Base-by-base conservation (phyloP, 257 asterid genomes). In the Petrea volubilis region DNA sequence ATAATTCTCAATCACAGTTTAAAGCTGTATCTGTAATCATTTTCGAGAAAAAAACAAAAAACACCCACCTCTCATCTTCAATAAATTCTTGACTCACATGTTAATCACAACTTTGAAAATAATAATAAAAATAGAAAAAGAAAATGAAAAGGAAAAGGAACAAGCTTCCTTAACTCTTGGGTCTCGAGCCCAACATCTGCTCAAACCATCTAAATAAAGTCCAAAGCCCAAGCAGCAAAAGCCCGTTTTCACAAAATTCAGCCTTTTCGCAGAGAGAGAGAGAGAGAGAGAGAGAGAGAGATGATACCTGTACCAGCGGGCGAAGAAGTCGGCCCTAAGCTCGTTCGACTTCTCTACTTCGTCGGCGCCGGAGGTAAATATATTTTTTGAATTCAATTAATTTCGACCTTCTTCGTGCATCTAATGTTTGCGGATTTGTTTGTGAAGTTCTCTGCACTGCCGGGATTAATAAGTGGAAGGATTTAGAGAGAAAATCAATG, bases 381-480 rank as follows among this genome's bases (percentile, higher is more conserved):
- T 28, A 29, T 46, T 31, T 59, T 21, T 18, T 64, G 24, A 6
- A 3, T 64, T 7, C 12, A 6, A 5, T 51, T 57, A 6, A 5
- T 51, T 57, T 21, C 12, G 36, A n/a, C 34, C 52, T 20, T 67
- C 50, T 20, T 2, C 40, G 15, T 6, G 6, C 14, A 17, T 29
- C 53, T 50, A 1, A 60, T 31, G 1, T 18, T 33, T 18, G 29
- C 11, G 1, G 7, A 0, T 29, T 59, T 53, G 57, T 43, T 17
- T 15, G 33, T 43, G 1, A 66, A 85, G 95, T 82, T 70, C 36
- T 88, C 21, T 80, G 88, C 70, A 78, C 91, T 38, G 67, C 64
- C 59, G 91, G 66, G 63, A 85, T 85, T 71, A 88, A 88, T 81
- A 88, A 82, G 79, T 85, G 86, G 84, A 88, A 70, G 64, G 88